Evolutionary conservation across 2,329 filamentous ascomycete genomes (phyloP).

Genomic region (Periconia sp.): DNA sequence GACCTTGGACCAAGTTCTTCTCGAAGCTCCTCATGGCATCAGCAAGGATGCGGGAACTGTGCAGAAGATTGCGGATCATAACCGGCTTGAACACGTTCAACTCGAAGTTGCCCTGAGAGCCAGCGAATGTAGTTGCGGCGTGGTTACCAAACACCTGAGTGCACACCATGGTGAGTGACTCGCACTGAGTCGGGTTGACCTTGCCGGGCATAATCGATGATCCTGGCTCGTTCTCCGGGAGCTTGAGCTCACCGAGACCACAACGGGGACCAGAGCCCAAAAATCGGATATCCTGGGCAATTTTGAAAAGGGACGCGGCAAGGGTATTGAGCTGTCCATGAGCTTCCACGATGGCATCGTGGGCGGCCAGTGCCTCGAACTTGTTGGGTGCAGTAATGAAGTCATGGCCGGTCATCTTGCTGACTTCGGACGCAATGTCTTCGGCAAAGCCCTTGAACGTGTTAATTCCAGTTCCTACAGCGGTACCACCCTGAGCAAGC

Average conservation of each 20-base stretch:
- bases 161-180: conserved; percentile 97
- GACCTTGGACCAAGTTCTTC: conserved; percentile 84
- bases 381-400: conserved; percentile 99
- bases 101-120: conserved; percentile 98
- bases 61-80: conserved; percentile 90
- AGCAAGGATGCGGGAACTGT: conserved; percentile 83
- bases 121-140: conserved; percentile 86
- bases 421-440: conserved; percentile 86
- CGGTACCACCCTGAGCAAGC: conserved; percentile 93
- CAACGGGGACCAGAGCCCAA: conserved; percentile 94
- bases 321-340: conserved; percentile 92
- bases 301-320: conserved; percentile 90
- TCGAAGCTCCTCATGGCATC: conserved; percentile 96
- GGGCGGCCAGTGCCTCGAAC: conserved; percentile 94
- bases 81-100: conserved; percentile 99
- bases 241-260: conserved; percentile 86
- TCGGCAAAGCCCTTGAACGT: conserved; percentile 96
- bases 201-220: conserved; percentile 99
- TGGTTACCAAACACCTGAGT: conserved; percentile 98
- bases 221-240: conserved; percentile 97
- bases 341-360: conserved; percentile 94
- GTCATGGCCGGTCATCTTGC: conserved; percentile 86
- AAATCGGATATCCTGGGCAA: conserved; percentile 96
- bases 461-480: conserved; percentile 96
- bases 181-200: conserved; percentile 98